Percentiles rank a stretch among this genome's conserved stretches.
Evolutionary conservation across 225 moss, liverwort and hornwort species (phyloP).

Genomic region (Antitrichia curtipendula): DNA sequence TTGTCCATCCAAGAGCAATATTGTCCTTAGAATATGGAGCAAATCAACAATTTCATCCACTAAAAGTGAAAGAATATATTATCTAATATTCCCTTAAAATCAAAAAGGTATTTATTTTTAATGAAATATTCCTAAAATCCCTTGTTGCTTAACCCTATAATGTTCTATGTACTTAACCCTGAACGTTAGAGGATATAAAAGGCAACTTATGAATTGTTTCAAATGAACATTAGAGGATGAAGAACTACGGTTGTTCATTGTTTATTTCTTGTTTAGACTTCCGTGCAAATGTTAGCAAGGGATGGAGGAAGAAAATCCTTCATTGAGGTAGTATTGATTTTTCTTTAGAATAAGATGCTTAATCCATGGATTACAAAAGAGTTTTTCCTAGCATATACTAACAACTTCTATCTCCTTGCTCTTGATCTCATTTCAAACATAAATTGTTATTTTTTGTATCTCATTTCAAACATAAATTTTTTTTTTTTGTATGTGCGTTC

Average conservation of each 20-base stretch:
- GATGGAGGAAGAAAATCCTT: not conserved
- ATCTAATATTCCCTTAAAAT: not conserved
- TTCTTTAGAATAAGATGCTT: not conserved
- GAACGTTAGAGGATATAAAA: rapidly evolving
- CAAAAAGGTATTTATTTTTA: not conserved
- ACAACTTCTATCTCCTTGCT: too few relatives aligned
- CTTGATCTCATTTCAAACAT: too few relatives aligned
- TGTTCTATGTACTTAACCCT: rapidly evolving
- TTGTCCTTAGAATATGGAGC: not conserved
- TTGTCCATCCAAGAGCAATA: rapidly evolving
- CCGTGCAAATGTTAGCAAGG: rapidly evolving
- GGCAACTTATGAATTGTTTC: not conserved
- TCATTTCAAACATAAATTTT: too few relatives aligned
- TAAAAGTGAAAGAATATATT: not conserved
- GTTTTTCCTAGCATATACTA: too few relatives aligned
- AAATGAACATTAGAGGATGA: not conserved
- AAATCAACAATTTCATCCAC: not conserved
- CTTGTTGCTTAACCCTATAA: rapidly evolving
- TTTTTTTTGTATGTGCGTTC: too few relatives aligned
- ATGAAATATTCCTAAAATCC: too few relatives aligned
- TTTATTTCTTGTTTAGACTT: not conserved
- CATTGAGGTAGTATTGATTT: not conserved
- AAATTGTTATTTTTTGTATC: too few relatives aligned
- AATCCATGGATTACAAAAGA: too few relatives aligned
- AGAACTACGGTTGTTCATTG: not conserved